Evolutionary conservation across 768 basidiomycete species (phyloP), one percentile per base, ranked within the genome.

Genomic region (Panellus pusillus): DNA sequence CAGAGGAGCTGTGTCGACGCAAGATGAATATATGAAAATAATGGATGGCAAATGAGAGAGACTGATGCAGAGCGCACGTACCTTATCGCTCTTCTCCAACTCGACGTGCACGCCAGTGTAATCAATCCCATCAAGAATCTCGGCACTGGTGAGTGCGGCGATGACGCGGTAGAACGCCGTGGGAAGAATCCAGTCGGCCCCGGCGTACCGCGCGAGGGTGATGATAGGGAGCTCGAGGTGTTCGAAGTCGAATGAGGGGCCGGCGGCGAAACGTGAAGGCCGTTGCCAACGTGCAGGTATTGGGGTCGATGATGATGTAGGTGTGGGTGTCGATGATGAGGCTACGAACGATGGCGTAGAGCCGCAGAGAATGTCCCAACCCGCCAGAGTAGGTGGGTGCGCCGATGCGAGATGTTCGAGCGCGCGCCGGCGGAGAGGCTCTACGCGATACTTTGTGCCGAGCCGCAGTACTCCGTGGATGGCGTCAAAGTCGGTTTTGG

Each of bases 181-280:
- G 1, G 59, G 59, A n/a, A 61, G 38, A 12, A 61, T 40, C 59
- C 59, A 61, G 17, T 49, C 28, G 13, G 55, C 54, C 15, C 42
- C 24, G 11, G 48, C 52, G 4, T 31, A 47, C 9, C 59, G 32
- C 6, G 59, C 59, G 17, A 61, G 59, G 17, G 59, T 61, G 39
- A 61, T 24, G n/a, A 61, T 54, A 12, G 59, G 59, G n/a, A 61
- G 52, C 59, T 61, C 59, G 41, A 61, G 55, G 52, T 57, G 41
- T 24, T 44, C 43, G 15, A 39, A 50, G 42, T 61, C 59, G 38
- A 47, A 61, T 0, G 55, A 61, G 12, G 59, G 54, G 24, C 58
- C 58, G 19, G 42, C 54, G 47, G 18, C 15, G 42, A 9, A 37
- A 20, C 9, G 47, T 36, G 15, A 18, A 3, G 12, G 56, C 3